Conservation (phyloP, 2,329 filamentous ascomycete genomes). For the Ramularia endophylla region DNA sequence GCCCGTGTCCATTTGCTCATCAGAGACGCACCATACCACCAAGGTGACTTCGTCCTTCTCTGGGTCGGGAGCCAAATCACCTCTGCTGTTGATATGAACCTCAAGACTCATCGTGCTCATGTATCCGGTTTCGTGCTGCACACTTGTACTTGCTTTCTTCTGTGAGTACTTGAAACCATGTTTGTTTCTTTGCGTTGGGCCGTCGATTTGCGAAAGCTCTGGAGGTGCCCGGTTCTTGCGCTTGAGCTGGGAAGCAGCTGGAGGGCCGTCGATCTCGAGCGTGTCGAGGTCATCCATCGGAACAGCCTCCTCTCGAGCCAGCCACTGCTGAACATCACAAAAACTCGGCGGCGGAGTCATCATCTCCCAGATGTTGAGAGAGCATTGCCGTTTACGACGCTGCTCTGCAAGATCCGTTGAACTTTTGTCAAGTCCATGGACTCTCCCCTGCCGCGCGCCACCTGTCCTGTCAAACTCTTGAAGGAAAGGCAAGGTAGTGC, state of each 20-base stretch:
- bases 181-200: slow-evolving; percentile 73
- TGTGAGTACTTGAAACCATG: slow-evolving; percentile 84
- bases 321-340: slow-evolving; percentile 65
- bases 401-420: slow-evolving; percentile 49
- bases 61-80: slow-evolving; percentile 75
- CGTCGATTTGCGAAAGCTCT: slow-evolving; percentile 78
- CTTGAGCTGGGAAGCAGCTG: slow-evolving; percentile 24
- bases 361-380: slow-evolving; percentile 70
- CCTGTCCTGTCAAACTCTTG: slow-evolving; percentile 55
- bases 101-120: slow-evolving; percentile 98
- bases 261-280: slow-evolving; percentile 27
- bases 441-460: slow-evolving; percentile 52
- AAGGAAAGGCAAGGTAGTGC: slow-evolving; percentile 70
- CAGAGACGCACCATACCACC: slow-evolving; percentile 74
- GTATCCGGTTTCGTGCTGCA: slow-evolving; percentile 80
- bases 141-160: slow-evolving; percentile 64
- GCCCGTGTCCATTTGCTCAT: slow-evolving; percentile 62
- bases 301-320: slow-evolving; percentile 34
- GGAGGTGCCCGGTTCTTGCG: slow-evolving; percentile 29
- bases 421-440: slow-evolving; percentile 49
- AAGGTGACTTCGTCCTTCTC: slow-evolving; percentile 83
- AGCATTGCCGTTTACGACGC: slow-evolving; percentile 52
- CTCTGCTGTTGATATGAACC: slow-evolving; percentile 82
- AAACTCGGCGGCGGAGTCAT: slow-evolving; percentile 63
- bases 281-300: slow-evolving; percentile 13